These are phyloP conservation scores for Barnettozyma hawaiiensis DNA, from an alignment of 1,139 yeast species.

Conservation along the genomic window DNA sequence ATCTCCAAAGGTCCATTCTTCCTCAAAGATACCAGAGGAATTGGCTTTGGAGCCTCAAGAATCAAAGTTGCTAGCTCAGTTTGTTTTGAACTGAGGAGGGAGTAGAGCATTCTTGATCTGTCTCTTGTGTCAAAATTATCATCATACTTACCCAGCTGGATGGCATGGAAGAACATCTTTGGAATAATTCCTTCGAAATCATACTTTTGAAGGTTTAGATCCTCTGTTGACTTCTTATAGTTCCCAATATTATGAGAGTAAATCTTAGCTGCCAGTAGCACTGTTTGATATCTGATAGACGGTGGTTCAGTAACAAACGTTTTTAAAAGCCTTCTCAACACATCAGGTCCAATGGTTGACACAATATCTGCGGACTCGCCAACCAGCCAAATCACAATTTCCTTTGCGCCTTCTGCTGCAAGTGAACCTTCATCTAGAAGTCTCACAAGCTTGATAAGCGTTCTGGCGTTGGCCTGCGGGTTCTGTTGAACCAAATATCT, in stretches of 20 bases:
- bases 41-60: conserved; percentile 78
- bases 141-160: conserved; percentile 71
- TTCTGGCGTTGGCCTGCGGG: conserved; percentile 35
- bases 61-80: conserved; percentile 65
- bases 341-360: conserved; percentile 69
- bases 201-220: conserved; percentile 28
- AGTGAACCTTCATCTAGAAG: conserved; percentile 28
- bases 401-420: conserved; percentile 53
- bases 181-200: conserved; percentile 38
- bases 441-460: conserved; percentile 36
- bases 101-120: conserved; percentile 67
- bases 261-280: conserved; percentile 71
- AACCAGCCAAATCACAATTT: conserved; percentile 84
- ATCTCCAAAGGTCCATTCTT: conserved; percentile 30
- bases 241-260: conserved; percentile 48
- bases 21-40: conserved; percentile 35
- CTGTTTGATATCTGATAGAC: conserved; percentile 62
- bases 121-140: conserved; percentile 76
- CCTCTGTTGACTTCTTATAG: conserved; percentile 27
- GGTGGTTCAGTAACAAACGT: conserved; percentile 51
- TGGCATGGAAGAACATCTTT: conserved; percentile 55
- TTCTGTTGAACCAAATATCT: conserved; percentile 68
- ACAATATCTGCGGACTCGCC: conserved; percentile 64
- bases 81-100: conserved; percentile 37
- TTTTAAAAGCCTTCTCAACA: conserved; percentile 55